Evolutionary conservation across 2,329 filamentous ascomycete species (phyloP).

Genomic region (Cladosporium austrohemisphaericum): DNA sequence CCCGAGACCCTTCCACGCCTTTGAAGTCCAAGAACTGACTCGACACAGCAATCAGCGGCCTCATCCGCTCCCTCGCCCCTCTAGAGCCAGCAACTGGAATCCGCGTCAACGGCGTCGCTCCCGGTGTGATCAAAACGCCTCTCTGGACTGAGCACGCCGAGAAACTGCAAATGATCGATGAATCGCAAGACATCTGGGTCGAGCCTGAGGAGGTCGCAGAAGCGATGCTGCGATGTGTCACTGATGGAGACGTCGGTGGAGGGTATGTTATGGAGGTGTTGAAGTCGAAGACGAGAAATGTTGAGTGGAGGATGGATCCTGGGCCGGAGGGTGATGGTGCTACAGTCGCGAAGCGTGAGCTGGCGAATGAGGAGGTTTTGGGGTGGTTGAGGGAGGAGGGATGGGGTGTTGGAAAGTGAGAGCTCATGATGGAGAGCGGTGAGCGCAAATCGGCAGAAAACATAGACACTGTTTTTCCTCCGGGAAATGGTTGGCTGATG

Average conservation of each 20-base stretch:
- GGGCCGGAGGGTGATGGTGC: slow-evolving; percentile 48
- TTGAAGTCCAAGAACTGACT: background rate
- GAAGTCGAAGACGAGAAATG: slow-evolving; percentile 48
- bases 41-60: slow-evolving; percentile 39
- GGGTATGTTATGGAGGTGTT: slow-evolving; percentile 56
- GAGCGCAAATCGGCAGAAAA: too few species aligned
- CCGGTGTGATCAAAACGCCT: slow-evolving; percentile 59
- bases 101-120: slow-evolving; percentile 57
- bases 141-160: slow-evolving; percentile 61
- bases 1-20: background rate
- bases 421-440: too few species aligned
- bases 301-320: slow-evolving; percentile 51
- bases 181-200: slow-evolving; percentile 52
- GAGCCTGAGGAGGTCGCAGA: slow-evolving; percentile 58
- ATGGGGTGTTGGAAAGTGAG: slow-evolving; percentile 44
- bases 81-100: slow-evolving; percentile 51
- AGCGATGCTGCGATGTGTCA: slow-evolving; percentile 55
- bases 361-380: slow-evolving; percentile 49
- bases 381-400: slow-evolving; percentile 44
- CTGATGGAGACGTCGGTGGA: slow-evolving; percentile 45
- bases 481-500: too few species aligned
- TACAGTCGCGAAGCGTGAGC: slow-evolving; percentile 36
- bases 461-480: too few species aligned
- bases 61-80: slow-evolving; percentile 48
- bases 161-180: slow-evolving; percentile 52